Conservation (phyloP, 768 basidiomycete genomes). For the Pleurotus salmoneostramineus region DNA sequence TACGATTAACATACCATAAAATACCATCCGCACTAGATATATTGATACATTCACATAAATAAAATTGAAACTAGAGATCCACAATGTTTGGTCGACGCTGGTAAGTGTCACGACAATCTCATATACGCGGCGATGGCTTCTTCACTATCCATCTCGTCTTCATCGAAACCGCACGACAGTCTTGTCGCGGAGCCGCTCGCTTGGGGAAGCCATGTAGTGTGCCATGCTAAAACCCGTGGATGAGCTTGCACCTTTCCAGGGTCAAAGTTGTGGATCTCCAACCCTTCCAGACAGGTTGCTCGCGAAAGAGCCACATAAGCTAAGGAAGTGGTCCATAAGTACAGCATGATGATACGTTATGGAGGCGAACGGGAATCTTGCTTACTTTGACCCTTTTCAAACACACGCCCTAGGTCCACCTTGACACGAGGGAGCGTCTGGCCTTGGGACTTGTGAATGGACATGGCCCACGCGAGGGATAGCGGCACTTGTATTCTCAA, state of each 20-base stretch:
- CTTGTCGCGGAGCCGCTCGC: too few species aligned
- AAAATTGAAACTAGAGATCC: too few species aligned
- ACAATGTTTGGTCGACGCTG: too few species aligned
- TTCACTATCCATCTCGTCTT: too few species aligned
- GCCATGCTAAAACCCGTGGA: constrained; percentile 54
- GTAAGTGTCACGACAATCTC: too few species aligned
- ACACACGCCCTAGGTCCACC: constrained; percentile 67
- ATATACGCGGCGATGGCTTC: too few species aligned
- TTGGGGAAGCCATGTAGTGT: constrained; percentile 11
- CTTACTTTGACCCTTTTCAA: constrained; percentile 61
- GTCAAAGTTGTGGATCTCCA: constrained; percentile 63
- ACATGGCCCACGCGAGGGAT: constrained; percentile 75
- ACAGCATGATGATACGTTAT: neutral
- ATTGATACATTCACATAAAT: too few species aligned
- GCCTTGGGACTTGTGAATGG: constrained; percentile 87
- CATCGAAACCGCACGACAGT: too few species aligned
- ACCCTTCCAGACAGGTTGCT: constrained; percentile 56
- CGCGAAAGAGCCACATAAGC: constrained; percentile 71
- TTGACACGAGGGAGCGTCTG: constrained; percentile 80
- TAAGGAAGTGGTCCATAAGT: constrained; percentile 15
- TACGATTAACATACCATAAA: too few species aligned
- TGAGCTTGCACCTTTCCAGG: constrained; percentile 55
- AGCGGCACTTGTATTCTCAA: constrained; percentile 52
- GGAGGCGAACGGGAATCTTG: neutral
- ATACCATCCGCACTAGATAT: too few species aligned